These are phyloP conservation scores for Phytopythium vexans DNA, from an alignment of 352 stramenopile species.

Conservation along the genomic window DNA sequence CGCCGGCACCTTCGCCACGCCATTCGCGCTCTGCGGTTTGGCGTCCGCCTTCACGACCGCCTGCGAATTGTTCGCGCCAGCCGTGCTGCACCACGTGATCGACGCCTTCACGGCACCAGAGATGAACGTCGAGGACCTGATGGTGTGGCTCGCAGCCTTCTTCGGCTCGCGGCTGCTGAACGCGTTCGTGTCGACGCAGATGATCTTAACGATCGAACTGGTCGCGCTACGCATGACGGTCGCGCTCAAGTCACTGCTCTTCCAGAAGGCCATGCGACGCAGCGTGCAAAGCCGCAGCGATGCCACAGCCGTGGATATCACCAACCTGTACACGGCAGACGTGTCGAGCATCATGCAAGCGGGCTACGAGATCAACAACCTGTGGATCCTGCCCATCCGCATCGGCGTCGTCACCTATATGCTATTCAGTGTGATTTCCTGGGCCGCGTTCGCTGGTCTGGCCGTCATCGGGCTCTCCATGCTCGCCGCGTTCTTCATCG, in stretches of 20 bases:
- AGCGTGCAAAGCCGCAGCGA: constrained; percentile 9
- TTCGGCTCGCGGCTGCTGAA: constrained; percentile 28
- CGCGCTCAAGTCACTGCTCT: constrained; percentile 31
- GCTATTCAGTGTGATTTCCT: constrained; percentile 28
- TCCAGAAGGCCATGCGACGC: constrained; percentile 30
- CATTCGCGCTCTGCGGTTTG: constrained; percentile 16
- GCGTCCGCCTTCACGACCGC: constrained; percentile 11
- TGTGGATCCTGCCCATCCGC: constrained; percentile 41
- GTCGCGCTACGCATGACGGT: constrained; percentile 19
- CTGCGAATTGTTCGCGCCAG: constrained; percentile 24
- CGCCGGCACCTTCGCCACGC: constrained; percentile 13
- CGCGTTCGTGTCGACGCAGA: constrained; percentile 25
- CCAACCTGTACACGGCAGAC: constrained; percentile 41
- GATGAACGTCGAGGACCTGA: constrained; percentile 20
- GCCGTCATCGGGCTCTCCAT: constrained; percentile 28
- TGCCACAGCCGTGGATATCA: constrained; percentile 19
- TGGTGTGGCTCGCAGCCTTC: constrained; percentile 27
- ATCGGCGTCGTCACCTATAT: constrained; percentile 30
- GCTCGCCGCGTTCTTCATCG: constrained; percentile 41
- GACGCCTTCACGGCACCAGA: constrained; percentile 20
- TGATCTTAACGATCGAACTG: constrained; percentile 20
- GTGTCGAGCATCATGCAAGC: constrained; percentile 23
- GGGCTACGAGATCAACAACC: constrained; percentile 36
- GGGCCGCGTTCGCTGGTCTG: constrained; percentile 39
- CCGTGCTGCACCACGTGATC: constrained; percentile 40